phyloP scores from a whole-genome alignment of 116 monocot genomes.

The Iris pallida region DNA sequence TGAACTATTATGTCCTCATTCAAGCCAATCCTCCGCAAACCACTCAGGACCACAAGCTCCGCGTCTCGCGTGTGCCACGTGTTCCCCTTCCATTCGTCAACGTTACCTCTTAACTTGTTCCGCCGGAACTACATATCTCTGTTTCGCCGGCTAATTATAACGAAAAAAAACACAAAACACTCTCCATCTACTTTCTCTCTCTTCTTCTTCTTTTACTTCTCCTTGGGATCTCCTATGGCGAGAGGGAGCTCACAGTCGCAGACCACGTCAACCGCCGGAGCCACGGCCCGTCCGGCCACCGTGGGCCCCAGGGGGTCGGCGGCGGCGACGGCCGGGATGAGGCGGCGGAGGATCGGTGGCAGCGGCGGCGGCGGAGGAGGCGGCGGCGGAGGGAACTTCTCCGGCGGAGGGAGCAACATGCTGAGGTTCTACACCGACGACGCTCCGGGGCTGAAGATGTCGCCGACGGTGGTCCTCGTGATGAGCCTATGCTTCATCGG shows the following conservation, averaged over 20 bases:
- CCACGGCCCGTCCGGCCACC: conserved; percentile 10
- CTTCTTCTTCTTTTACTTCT: neutral
- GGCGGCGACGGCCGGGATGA: conserved; percentile 26
- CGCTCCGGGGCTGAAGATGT: conserved; percentile 64
- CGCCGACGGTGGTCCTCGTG: conserved; percentile 74
- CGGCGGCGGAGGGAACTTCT: conserved; percentile 7
- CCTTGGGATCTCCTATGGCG: conserved; percentile 13
- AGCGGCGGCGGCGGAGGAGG: conserved; percentile 18
- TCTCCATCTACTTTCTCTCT: neutral
- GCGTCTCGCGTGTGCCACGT: no score
- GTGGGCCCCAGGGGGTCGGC: conserved; percentile 26
- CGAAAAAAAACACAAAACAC: no score
- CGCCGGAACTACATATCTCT: no score
- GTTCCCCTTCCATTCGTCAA: no score
- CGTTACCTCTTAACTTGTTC: no score
- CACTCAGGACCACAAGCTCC: no score
- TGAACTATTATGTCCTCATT: no score
- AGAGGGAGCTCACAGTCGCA: conserved; percentile 39
- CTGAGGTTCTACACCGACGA: conserved; percentile 76
- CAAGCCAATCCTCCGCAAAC: no score
- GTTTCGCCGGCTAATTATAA: no score
- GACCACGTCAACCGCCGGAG: conserved; percentile 18
- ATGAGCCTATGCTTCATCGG: conserved; percentile 80
- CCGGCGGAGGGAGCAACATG: conserved; percentile 63
- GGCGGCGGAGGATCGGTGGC: conserved; percentile 19